Base-by-base conservation (phyloP, 192 early-diverging fungal genomes). In the Coemansia sp. region DNA sequence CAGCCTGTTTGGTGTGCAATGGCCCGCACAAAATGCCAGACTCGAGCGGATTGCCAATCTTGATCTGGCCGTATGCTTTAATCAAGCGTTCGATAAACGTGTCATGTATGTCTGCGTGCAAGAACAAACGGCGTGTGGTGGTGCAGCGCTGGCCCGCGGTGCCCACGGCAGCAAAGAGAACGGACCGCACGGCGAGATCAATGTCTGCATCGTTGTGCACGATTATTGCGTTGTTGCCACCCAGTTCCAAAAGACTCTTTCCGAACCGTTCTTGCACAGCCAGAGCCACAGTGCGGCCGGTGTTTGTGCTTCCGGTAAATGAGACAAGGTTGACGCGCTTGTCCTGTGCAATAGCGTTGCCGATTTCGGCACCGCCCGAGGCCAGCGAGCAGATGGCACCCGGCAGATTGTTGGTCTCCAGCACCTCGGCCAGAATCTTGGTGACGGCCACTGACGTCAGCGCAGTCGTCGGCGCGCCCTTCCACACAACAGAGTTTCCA, bases 131-230 rank as follows among this genome's bases (percentile, higher is more conserved):
- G 25, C 95, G 88, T 3, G 94, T 93, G 37, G 95, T 93, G 3
- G 95, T 98, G 80, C 95, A 98, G 55, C 95, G 83, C 80, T 98
- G 95, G 23, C 95, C 95, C 38, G 94, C 92, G 27, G 94, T 98
- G 27, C 95, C 95, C 25, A 98, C 94, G 17, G 95, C 94, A 14
- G 95, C 94, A 85, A 98, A 98, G 19, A 96, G 75, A 47, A 92
- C 86, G 17, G 92, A 86, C 31, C 93, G 85, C 2, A 95, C 83
- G 3, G 94, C 93, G 27, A 98, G 74, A 53, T 95, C 94, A 29
- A 94, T 62, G 67, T 98, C 93, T 5, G 94, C 94, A 64, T 98
- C 95, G 29, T 88, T 86, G 73, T 89, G 90, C 21, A 97, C 94
- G 57, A 97, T 89, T 62, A 97, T 92, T 26, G 93, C 93, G 64